Evolutionary conservation across 176 grass and related monocot genomes (phyloP).

Genomic region (Eragrostis curvula): DNA sequence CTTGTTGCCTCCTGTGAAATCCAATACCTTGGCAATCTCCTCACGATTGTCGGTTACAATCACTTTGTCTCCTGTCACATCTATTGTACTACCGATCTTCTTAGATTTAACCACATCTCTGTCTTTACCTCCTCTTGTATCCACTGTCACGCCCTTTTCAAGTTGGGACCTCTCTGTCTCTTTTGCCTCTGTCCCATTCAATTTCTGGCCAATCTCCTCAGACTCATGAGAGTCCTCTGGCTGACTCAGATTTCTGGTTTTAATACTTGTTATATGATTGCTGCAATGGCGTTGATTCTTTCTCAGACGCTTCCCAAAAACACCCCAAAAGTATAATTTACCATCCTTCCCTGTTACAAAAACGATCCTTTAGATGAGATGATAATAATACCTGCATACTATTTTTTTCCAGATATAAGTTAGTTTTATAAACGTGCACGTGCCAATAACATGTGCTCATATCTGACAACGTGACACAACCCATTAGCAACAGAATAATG

Average conservation of each 20-base stretch:
- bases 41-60: slow-evolving; percentile 27
- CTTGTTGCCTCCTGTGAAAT: slow-evolving; percentile 42
- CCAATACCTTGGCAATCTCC: slow-evolving; percentile 47
- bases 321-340: slow-evolving; percentile 75
- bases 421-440: slow-evolving; percentile 4
- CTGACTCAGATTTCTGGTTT: slow-evolving; percentile 22
- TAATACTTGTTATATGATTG: slow-evolving; percentile 30
- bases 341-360: slow-evolving; percentile 57
- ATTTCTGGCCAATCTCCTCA: slow-evolving; percentile 47
- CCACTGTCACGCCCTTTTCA: slow-evolving; percentile 51
- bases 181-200: slow-evolving; percentile 42
- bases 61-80: slow-evolving; percentile 42
- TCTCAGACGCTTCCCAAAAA: slow-evolving; percentile 53
- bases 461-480: background rate
- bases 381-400: slow-evolving; percentile 7
- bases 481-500: background rate
- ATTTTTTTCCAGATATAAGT: slow-evolving; percentile 25
- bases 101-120: slow-evolving; percentile 22
- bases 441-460: background rate
- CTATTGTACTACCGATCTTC: slow-evolving; percentile 47
- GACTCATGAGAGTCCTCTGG: slow-evolving; percentile 2
- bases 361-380: slow-evolving; percentile 25
- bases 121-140: slow-evolving; percentile 33
- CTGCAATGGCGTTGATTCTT: slow-evolving; percentile 13
- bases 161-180: slow-evolving; percentile 18